These are phyloP conservation scores for Plasmodium gonderi DNA, from an alignment of 169 alveolate genomes.

Conservation along the genomic window DNA sequence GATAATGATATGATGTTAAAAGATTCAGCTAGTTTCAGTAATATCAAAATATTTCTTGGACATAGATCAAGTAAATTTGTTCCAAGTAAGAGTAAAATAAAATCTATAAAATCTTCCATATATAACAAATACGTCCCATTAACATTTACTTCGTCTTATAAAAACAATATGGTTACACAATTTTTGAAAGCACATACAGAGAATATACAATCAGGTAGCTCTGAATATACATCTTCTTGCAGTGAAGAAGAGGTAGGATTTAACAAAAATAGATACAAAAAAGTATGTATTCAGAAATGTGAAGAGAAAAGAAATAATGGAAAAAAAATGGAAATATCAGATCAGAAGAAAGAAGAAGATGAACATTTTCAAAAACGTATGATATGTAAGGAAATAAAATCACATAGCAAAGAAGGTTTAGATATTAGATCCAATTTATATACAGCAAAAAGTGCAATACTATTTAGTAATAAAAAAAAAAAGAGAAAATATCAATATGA, in stretches of 20 bases:
- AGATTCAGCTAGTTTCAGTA: constrained; percentile 39
- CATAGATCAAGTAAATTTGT: constrained; percentile 38
- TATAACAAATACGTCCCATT: constrained; percentile 49
- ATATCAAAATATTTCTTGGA: constrained; percentile 12
- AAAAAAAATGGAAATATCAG: background rate
- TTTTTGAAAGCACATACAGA: constrained; percentile 25
- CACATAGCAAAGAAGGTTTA: background rate
- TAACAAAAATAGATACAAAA: background rate
- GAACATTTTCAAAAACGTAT: background rate
- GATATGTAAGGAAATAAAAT: background rate
- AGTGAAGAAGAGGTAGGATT: background rate
- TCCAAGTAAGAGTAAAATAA: constrained; percentile 13
- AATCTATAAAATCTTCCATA: constrained; percentile 4
- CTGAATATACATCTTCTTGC: constrained; percentile 6
- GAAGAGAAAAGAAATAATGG: background rate
- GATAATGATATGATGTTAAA: constrained; percentile 21
- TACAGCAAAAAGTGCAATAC: constrained; percentile 25
- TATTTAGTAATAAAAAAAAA: constrained; percentile 26
- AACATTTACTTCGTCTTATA: constrained; percentile 46
- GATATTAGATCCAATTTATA: background rate
- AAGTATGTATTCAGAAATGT: background rate
- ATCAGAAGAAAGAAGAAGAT: background rate
- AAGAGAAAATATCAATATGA: background rate
- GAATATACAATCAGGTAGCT: background rate
- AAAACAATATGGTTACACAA: constrained; percentile 3